Percentiles rank a stretch among this genome's conserved stretches.
These are phyloP conservation scores for Citrus medica DNA, from an alignment of 345 rosid genomes.

Conservation along the genomic window DNA sequence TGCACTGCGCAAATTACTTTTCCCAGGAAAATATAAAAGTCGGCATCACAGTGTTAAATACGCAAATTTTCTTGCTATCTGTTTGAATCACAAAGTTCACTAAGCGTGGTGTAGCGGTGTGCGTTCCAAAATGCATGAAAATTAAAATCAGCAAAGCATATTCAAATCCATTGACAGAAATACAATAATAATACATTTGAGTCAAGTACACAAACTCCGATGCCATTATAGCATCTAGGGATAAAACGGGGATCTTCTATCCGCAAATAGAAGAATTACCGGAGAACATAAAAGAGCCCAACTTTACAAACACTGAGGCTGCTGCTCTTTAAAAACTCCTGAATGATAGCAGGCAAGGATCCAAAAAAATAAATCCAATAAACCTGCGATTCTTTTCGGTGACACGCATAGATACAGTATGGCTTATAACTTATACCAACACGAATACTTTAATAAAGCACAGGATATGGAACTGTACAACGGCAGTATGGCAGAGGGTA, in stretches of 20 bases:
- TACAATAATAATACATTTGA: neutral
- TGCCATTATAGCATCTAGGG: neutral
- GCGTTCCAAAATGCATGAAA: neutral
- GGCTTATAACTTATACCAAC: conserved; percentile 8
- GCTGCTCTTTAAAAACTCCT: conserved; percentile 14
- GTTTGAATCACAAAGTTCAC: neutral
- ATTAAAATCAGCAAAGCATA: neutral
- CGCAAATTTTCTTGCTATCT: neutral
- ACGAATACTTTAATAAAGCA: conserved; percentile 6
- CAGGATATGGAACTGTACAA: conserved; percentile 28
- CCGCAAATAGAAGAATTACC: neutral
- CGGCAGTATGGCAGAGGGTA: neutral
- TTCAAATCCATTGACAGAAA: neutral
- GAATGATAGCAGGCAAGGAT: conserved; percentile 33
- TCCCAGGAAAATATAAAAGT: neutral
- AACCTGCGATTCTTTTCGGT: conserved; percentile 26
- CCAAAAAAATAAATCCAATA: conserved; percentile 39
- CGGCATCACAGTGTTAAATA: neutral
- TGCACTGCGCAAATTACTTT: neutral
- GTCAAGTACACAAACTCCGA: neutral
- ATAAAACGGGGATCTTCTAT: neutral
- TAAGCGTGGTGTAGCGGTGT: neutral
- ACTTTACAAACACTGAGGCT: conserved; percentile 2
- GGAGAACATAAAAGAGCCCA: neutral
- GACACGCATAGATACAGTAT: neutral